A percentile compares a stretch with the other conserved stretches of the same genome.
phyloP scores from a whole-genome alignment of 2,329 filamentous ascomycete species.

The Arthrinium phaeospermum region DNA sequence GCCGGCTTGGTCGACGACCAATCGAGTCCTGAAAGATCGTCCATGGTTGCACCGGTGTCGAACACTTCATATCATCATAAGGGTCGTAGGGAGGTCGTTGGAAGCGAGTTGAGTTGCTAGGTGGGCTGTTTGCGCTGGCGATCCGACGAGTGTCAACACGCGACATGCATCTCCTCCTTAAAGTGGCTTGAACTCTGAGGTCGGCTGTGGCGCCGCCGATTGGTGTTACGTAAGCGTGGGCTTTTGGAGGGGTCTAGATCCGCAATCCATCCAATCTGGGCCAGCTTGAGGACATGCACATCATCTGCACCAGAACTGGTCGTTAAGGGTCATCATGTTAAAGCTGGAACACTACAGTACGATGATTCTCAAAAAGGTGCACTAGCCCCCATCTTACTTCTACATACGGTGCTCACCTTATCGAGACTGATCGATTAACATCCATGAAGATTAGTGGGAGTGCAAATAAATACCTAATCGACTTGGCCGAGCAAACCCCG shows the following conservation, averaged over 20 bases:
- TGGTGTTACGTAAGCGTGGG: neutral
- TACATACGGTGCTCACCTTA: no score
- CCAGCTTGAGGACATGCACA: no score
- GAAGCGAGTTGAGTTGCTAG: neutral
- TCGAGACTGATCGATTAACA: no score
- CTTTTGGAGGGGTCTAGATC: neutral
- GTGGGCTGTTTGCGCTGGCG: slow-evolving; percentile 5
- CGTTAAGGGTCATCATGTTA: no score
- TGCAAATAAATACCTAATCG: no score
- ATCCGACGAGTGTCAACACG: slow-evolving; percentile 3
- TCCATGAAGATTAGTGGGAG: no score
- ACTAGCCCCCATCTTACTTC: no score
- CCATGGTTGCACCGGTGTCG: slow-evolving; percentile 32
- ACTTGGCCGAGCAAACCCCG: no score
- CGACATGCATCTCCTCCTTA: slow-evolving; percentile 11
- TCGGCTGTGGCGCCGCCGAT: slow-evolving; percentile 6
- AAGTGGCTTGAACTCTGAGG: slow-evolving; percentile 12
- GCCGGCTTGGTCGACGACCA: slow-evolving; percentile 39
- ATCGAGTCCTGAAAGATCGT: slow-evolving; percentile 41
- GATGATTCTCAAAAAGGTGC: no score
- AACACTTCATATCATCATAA: slow-evolving; percentile 36
- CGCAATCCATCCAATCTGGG: neutral
- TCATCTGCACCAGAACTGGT: no score
- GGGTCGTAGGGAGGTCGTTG: neutral
- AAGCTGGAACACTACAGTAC: no score